Base-by-base conservation (phyloP, 129 eudicot genomes). In the Lonicera japonica region DNA sequence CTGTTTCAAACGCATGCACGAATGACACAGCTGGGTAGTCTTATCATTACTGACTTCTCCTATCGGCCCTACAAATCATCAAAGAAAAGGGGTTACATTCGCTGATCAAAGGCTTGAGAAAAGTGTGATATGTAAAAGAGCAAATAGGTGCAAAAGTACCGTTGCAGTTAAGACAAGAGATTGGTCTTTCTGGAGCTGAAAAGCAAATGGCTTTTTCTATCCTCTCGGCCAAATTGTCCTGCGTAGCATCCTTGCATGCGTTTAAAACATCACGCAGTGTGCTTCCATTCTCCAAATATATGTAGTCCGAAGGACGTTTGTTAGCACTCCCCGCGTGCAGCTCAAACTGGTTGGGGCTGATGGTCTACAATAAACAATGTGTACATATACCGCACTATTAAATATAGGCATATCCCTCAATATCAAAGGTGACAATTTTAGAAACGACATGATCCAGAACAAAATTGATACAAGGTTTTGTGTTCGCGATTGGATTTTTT, bases 221-320 rank as follows among this genome's bases (percentile, higher is more conserved):
- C 24, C 68, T 68, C 18, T 5, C 68, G 54, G 71, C 82, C 80
- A 91, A 9, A 8, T 68, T 66, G 17, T 84, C 85, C 34, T 24
- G 68, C 2, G 68, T 71, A 53, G 65, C 79, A 56, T 40, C 51
- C 72, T 82, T 91, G 70, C 97, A 91, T 8, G 70, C 79, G 56
- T 84, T 84, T 29, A 91, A 54, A 47, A 91, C 84, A 54, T 87
- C 94, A 40, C 94, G 80, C 10, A 91, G 75, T 24, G 82, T 83
- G 21, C 70, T 79, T 5, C 97, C 96, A 55, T 91, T 91, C 58
- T 80, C 90, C 80, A 91, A 60, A 60, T 77, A 84, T 19, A 87
- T 74, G 72, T 87, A 87, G 56, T 91, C 97, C 0, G 97, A 83
- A 24, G 97, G 94, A 25, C 97, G 87, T 68, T 82, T 91, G 71